These are phyloP conservation scores for Phoenix roebelenii DNA, from an alignment of 176 grass and related monocot genomes.

Conservation along the genomic window DNA sequence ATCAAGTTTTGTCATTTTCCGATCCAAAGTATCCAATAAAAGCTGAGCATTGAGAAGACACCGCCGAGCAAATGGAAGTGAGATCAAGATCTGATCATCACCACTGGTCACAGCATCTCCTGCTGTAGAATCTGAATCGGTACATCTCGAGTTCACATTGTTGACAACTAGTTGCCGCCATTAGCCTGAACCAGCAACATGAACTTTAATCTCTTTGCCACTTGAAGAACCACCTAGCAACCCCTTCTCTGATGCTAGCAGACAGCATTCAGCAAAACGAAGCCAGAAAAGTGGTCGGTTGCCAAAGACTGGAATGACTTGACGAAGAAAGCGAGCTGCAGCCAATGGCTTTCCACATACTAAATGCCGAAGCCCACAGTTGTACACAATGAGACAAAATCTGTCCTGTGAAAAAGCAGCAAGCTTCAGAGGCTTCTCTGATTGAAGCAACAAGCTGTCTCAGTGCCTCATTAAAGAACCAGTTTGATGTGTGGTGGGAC, in stretches of 20 bases:
- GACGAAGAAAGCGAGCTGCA: conserved; percentile 66
- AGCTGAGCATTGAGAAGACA: conserved; percentile 65
- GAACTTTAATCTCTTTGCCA: conserved; percentile 51
- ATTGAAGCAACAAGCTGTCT: conserved; percentile 38
- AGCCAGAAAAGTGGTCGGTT: conserved; percentile 72
- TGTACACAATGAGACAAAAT: conserved; percentile 59
- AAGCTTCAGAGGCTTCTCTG: conserved; percentile 57
- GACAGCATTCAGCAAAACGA: conserved; percentile 75
- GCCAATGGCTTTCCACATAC: conserved; percentile 60
- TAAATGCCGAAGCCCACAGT: conserved; percentile 73
- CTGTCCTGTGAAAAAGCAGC: conserved; percentile 63
- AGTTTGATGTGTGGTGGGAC: conserved; percentile 48
- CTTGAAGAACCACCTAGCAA: conserved; percentile 29
- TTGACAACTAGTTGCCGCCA: conserved; percentile 51
- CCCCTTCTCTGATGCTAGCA: conserved; percentile 63
- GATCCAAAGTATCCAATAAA: conserved; percentile 39
- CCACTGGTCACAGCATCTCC: conserved; percentile 17
- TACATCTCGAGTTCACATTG: conserved; percentile 21
- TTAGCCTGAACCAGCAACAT: conserved; percentile 62
- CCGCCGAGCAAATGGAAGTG: conserved; percentile 56
- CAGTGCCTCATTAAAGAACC: conserved; percentile 71
- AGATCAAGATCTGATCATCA: conserved; percentile 34
- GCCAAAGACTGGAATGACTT: conserved; percentile 49
- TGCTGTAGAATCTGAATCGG: conserved; percentile 22
- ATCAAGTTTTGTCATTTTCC: conserved; percentile 6